These are phyloP conservation scores for Pseudocercospora pini-densiflorae DNA, from an alignment of 2,329 filamentous ascomycete genomes.

Conservation along the genomic window DNA sequence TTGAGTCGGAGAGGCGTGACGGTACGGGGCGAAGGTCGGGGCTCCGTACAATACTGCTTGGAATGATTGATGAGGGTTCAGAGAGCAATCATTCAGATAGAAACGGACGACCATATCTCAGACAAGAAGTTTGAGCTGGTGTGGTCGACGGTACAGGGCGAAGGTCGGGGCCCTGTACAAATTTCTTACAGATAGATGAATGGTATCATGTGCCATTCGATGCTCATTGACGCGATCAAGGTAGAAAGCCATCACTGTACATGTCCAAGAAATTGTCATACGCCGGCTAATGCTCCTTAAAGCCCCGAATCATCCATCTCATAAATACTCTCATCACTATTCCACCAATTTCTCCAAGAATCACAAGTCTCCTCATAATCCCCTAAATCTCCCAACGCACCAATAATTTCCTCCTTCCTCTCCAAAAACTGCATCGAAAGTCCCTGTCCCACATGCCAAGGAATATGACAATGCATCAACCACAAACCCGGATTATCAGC, in stretches of 20 bases:
- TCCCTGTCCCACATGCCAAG: constrained; percentile 36
- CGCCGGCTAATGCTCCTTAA: constrained; percentile 8
- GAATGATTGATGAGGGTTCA: neutral
- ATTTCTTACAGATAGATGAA: neutral
- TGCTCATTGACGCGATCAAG: no score
- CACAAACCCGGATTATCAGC: constrained; percentile 58
- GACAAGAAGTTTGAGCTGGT: neutral
- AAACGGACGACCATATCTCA: neutral
- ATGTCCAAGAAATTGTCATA: no score
- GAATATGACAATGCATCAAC: constrained; percentile 46
- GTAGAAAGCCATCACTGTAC: no score
- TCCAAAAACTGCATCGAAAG: constrained; percentile 37
- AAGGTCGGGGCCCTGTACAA: neutral
- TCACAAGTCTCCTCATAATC: constrained; percentile 31
- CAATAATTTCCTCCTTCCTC: constrained; percentile 25
- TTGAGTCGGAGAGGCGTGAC: neutral
- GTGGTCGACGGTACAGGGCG: neutral
- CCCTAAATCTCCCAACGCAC: constrained; percentile 14
- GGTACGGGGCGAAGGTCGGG: neutral
- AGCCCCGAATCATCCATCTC: constrained; percentile 37
- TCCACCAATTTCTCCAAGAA: constrained; percentile 31
- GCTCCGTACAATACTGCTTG: neutral
- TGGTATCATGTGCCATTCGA: neutral
- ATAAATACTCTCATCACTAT: constrained; percentile 23
- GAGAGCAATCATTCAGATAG: neutral